Evolutionary conservation across 345 rosid species (phyloP), one percentile per base, ranked within the genome.

Genomic region (Punica granatum): DNA sequence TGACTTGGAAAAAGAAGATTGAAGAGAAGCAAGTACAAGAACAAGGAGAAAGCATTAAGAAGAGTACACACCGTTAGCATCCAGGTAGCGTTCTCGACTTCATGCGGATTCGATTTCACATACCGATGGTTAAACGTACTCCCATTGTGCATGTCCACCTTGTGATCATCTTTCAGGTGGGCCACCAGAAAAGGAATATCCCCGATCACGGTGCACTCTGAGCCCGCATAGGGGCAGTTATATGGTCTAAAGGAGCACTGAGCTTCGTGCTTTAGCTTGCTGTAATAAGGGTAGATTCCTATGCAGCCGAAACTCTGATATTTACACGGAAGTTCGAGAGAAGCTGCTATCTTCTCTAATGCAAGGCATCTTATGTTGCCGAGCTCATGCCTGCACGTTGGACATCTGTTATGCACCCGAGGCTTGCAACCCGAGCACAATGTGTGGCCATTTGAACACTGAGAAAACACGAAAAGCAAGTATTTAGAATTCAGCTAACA

Each of bases 291-390:
- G 73, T 87, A 87, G 75, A 89, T 80, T 69, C 89, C 92, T 1
- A 74, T 21, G 66, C 96, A 87, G 68, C 96, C 96, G 68, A 76
- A 87, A 69, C 81, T 85, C 74, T 87, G 96, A 76, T 82, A 84
- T 82, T 81, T 89, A 77, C 96, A 89, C 2, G 96, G 92, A 79
- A 89, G 90, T 61, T 89, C 89, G 37, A 89, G 86, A 65, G 92
- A 89, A 43, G 96, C 96, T 31, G 96, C 96, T 67, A 89, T 87
- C 73, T 89, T 87, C 80, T 89, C 96, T 68, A 89, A 63, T 9
- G 96, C 96, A 75, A 89, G 92, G 72, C 96, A 89, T 74, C 96
- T 85, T 62, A 89, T 89, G 76, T 89, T 89, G 39, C 96, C 96
- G 6, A 89, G 92, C 74, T 89, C 96, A 25, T 89, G 92, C 69